These are phyloP conservation scores for Vaccinium myrtillus DNA, from an alignment of 148 eudicot genomes.

Conservation along the genomic window DNA sequence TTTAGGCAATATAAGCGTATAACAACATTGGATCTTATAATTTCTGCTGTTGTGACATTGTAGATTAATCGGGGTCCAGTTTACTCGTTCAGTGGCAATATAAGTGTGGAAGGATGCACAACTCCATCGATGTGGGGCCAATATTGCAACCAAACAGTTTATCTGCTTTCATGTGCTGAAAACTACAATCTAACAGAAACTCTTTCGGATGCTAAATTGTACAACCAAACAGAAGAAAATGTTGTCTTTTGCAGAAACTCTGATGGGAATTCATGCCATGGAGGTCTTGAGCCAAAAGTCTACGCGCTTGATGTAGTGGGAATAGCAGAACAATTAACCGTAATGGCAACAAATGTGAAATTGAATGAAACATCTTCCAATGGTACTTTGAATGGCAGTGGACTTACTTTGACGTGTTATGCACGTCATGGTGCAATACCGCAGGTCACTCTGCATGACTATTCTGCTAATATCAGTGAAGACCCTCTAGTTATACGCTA, in stretches of 20 bases:
- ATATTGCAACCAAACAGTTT: constrained; percentile 76
- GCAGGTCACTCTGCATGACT: constrained; percentile 49
- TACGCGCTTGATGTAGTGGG: constrained; percentile 62
- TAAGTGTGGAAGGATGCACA: constrained; percentile 77
- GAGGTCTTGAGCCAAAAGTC: constrained; percentile 42
- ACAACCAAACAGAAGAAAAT: constrained; percentile 35
- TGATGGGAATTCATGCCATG: constrained; percentile 48
- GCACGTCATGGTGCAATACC: constrained; percentile 85
- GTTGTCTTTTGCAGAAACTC: constrained; percentile 50
- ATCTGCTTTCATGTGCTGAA: constrained; percentile 57
- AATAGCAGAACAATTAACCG: constrained; percentile 43
- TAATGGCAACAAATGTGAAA: constrained; percentile 41
- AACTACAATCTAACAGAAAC: constrained; percentile 27
- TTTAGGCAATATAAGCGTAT: background rate
- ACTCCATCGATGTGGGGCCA: constrained; percentile 60
- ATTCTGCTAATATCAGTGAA: constrained; percentile 54
- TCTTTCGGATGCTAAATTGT: constrained; percentile 16
- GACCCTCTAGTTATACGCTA: constrained; percentile 55
- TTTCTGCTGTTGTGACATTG: constrained; percentile 21
- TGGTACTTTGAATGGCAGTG: constrained; percentile 28
- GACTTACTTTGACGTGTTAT: constrained; percentile 55
- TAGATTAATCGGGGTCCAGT: constrained; percentile 79
- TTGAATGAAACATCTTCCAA: constrained; percentile 36
- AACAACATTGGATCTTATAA: constrained; percentile 5
- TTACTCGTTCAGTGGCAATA: constrained; percentile 66